A percentile compares a stretch with the other conserved stretches of the same genome.
Conservation (phyloP, 352 stramenopile species). For the Globisporangium abappressorium region DNA sequence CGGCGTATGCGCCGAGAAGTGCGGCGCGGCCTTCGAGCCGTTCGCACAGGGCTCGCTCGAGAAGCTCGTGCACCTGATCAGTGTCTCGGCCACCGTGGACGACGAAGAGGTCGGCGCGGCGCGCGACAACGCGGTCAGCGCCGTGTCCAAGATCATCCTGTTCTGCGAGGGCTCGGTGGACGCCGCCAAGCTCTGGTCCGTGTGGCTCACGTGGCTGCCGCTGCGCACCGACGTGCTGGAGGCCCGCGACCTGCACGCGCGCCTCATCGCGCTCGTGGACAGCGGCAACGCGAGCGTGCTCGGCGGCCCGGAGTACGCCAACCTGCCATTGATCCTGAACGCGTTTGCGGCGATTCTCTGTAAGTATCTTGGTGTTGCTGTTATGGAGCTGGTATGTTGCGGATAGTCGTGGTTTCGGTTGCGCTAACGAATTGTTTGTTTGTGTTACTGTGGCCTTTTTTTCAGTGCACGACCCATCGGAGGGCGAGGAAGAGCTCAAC, state of each 20-base stretch:
- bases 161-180: slow-evolving; percentile 56
- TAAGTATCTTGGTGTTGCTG: slow-evolving; percentile 33
- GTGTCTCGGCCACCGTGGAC: slow-evolving; percentile 41
- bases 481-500: slow-evolving; percentile 45
- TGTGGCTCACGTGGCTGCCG: slow-evolving; percentile 82
- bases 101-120: slow-evolving; percentile 64
- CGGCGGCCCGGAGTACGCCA: slow-evolving; percentile 52
- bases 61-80: slow-evolving; percentile 71
- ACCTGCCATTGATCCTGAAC: slow-evolving; percentile 68
- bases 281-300: slow-evolving; percentile 49
- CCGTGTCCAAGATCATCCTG: slow-evolving; percentile 78
- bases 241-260: slow-evolving; percentile 70
- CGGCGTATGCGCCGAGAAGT: slow-evolving; percentile 81
- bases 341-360: slow-evolving; percentile 69
- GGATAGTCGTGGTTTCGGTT: slow-evolving; percentile 2
- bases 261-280: slow-evolving; percentile 64
- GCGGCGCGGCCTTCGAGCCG: slow-evolving; percentile 60
- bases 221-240: slow-evolving; percentile 78
- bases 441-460: slow-evolving; percentile 13
- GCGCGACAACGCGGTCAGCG: slow-evolving; percentile 80
- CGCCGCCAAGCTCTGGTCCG: slow-evolving; percentile 54
- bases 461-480: slow-evolving; percentile 59
- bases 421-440: slow-evolving; percentile 14
- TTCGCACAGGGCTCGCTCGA: slow-evolving; percentile 66
- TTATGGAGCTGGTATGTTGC: slow-evolving; percentile 1